Percentiles rank a stretch among this genome's conserved stretches.
phyloP scores from a whole-genome alignment of 768 basidiomycete species.

The Termitomyces sp. region DNA sequence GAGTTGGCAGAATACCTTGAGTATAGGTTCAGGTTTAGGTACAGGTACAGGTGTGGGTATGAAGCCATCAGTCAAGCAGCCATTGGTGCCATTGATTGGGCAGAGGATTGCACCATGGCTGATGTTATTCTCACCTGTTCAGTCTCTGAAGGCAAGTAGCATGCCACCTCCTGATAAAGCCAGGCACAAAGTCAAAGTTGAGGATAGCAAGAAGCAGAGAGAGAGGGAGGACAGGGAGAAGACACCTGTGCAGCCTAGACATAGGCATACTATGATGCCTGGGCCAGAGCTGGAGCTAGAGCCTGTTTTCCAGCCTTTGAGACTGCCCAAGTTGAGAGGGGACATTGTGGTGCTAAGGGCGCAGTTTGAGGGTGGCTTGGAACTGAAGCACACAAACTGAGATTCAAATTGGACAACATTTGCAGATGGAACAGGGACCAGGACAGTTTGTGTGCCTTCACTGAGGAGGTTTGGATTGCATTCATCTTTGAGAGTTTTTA shows the following conservation, averaged over 20 bases:
- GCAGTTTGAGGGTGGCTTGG: conserved; percentile 16
- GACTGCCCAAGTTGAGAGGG: conserved; percentile 35
- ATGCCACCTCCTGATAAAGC: background rate
- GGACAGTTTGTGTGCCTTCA: conserved; percentile 29
- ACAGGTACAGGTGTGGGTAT: background rate
- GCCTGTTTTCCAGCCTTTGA: conserved; percentile 54
- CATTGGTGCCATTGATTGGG: conserved; percentile 23
- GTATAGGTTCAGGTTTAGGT: no score
- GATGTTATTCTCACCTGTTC: conserved; percentile 23
- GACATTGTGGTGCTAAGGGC: conserved; percentile 8
- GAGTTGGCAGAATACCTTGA: conserved; percentile 13
- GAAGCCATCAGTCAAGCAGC: background rate
- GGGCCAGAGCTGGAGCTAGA: conserved; percentile 47
- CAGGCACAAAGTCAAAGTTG: background rate
- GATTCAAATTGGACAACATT: background rate
- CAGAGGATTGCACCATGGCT: conserved; percentile 65
- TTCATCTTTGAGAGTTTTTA: conserved; percentile 15
- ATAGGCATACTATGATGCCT: conserved; percentile 50
- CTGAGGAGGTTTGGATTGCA: conserved; percentile 32
- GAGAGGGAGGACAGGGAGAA: background rate
- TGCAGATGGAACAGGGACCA: background rate
- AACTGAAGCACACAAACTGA: no score
- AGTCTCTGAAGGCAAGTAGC: background rate
- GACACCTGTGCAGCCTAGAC: conserved; percentile 33
- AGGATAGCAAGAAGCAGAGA: background rate